Percentiles rank a stretch among this genome's conserved stretches.
Evolutionary conservation across 176 grass and related monocot genomes (phyloP).

Genomic region (Oryza glumipatula): DNA sequence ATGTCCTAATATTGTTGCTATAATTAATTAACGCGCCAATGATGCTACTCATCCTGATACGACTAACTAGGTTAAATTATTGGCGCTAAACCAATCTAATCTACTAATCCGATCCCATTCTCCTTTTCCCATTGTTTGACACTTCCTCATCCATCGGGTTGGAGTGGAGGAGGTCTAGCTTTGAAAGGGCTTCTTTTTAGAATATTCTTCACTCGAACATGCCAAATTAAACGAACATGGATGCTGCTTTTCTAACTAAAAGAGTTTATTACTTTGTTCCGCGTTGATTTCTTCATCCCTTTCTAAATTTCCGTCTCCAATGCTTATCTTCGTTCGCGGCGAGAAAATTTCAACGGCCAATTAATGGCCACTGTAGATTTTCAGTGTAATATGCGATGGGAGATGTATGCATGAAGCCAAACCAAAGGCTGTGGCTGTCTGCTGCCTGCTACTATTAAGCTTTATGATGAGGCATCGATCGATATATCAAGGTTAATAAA

Average conservation of each 20-base stretch:
- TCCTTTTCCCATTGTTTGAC: background rate
- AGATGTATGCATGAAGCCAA: background rate
- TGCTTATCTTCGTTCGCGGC: background rate
- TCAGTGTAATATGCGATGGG: background rate
- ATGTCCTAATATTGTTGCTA: background rate
- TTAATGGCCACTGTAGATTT: background rate
- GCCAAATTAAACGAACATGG: background rate
- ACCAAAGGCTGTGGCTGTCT: background rate
- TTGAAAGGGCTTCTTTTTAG: background rate
- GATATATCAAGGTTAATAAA: background rate
- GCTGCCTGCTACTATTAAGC: background rate
- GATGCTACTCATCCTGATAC: background rate
- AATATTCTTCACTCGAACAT: background rate
- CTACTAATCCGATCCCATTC: background rate
- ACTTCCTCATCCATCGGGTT: background rate
- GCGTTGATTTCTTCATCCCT: background rate
- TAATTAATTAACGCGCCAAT: background rate
- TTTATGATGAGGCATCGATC: background rate
- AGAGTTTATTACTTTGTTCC: background rate
- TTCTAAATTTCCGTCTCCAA: background rate
- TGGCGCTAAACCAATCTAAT: background rate
- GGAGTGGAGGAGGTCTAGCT: background rate
- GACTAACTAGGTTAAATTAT: too few relatives aligned
- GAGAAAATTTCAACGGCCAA: constrained; percentile 25
- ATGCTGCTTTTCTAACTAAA: background rate